Conservation (phyloP, 306 rosid species). For the Trifolium subterraneum region DNA sequence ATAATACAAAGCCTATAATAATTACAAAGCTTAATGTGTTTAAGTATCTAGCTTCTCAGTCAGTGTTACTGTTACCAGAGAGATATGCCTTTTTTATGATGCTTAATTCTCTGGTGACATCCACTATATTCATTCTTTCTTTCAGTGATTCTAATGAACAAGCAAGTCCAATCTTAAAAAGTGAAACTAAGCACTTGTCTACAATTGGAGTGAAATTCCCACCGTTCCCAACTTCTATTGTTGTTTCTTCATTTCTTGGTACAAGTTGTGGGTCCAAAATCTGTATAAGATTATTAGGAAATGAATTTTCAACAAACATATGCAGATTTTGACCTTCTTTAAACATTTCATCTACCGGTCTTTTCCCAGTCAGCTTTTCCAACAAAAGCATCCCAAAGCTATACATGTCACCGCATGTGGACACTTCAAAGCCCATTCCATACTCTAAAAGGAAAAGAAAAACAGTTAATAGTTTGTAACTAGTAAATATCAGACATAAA, state of each 20-base stretch:
- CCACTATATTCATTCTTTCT: slow-evolving; percentile 12
- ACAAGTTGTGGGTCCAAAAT: background rate
- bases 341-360: background rate
- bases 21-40: background rate
- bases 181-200: slow-evolving; percentile 32
- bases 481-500: background rate
- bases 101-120: background rate
- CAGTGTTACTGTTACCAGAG: no score
- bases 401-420: background rate
- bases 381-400: slow-evolving; percentile 6
- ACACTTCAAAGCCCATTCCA: background rate
- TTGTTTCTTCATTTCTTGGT: background rate
- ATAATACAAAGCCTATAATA: background rate
- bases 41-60: no score
- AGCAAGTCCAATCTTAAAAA: slow-evolving; percentile 28
- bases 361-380: slow-evolving; percentile 1
- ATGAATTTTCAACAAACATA: background rate
- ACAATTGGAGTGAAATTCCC: background rate
- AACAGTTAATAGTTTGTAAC: background rate
- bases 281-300: background rate
- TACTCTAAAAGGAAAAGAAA: background rate
- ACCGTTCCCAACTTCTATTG: background rate
- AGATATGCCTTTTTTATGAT: background rate
- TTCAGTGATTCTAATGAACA: slow-evolving; percentile 7
- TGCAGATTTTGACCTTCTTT: background rate